Percentiles rank a stretch among this genome's conserved stretches.
Evolutionary conservation across 805 yeast genomes (phyloP).

Genomic region (Pichia sporocuriosa): DNA sequence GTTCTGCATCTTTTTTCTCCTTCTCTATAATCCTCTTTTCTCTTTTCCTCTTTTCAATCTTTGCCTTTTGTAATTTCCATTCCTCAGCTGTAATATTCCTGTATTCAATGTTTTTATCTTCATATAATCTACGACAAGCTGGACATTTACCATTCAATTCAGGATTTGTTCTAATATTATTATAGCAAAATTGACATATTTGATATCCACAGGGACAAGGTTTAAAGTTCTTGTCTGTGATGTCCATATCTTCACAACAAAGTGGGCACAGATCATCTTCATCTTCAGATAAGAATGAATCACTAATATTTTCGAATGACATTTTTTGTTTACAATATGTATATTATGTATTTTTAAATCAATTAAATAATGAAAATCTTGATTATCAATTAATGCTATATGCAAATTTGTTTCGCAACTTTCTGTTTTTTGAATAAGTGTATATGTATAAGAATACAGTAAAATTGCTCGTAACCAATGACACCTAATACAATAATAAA

Average conservation of each 20-base stretch:
- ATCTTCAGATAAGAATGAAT: conserved; percentile 57
- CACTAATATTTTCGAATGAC: conserved; percentile 29
- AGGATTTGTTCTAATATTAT: conserved; percentile 91
- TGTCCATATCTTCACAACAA: conserved; percentile 97
- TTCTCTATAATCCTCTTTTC: conserved; percentile 82
- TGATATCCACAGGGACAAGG: conserved; percentile 99
- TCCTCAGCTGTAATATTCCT: conserved; percentile 81
- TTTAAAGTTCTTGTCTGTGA: conserved; percentile 89
- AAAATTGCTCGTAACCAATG: no score
- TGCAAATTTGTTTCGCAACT: no score
- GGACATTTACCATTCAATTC: conserved; percentile 96
- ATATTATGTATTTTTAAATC: no score
- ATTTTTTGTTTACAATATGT: conserved; percentile 7
- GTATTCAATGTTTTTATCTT: conserved; percentile 88
- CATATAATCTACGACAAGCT: conserved; percentile 91
- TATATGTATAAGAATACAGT: no score
- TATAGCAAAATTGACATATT: conserved; percentile 96
- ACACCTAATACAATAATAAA: no score
- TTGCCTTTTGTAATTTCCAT: conserved; percentile 71
- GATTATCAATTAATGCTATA: no score
- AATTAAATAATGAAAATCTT: no score
- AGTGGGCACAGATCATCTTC: conserved; percentile 86
- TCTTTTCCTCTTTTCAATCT: conserved; percentile 73
- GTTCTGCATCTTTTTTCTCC: conserved; percentile 86
- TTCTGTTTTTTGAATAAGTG: no score